Percentiles rank a stretch among this genome's conserved stretches.
Conservation (phyloP, 2,329 filamentous ascomycete genomes). For the Colletotrichum neosansevieriae region DNA sequence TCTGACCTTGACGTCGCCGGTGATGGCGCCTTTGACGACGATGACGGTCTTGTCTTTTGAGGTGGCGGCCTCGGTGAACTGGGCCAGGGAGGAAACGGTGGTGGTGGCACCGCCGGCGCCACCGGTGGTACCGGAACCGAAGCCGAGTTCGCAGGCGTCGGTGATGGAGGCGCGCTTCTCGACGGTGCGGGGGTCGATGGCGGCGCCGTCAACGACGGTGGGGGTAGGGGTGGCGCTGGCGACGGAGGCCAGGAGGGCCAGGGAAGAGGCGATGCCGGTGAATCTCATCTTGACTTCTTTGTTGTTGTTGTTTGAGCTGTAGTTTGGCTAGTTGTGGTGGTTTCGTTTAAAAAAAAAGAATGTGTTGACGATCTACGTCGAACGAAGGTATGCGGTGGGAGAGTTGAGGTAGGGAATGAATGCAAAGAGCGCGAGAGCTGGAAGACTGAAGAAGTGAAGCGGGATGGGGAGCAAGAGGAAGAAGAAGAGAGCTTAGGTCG, state of each 20-base stretch:
- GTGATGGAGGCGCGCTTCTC: constrained; percentile 52
- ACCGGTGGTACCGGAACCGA: constrained; percentile 60
- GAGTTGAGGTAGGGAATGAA: constrained; percentile 30
- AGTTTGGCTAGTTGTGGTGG: constrained; percentile 14
- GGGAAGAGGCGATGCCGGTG: constrained; percentile 44
- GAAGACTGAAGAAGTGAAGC: constrained; percentile 37
- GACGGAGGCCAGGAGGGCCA: constrained; percentile 47
- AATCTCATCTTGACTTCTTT: constrained; percentile 48
- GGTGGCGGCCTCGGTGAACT: constrained; percentile 60
- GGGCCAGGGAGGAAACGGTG: constrained; percentile 63
- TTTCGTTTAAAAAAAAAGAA: constrained; percentile 14
- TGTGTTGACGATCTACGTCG: constrained; percentile 40
- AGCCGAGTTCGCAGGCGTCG: constrained; percentile 52
- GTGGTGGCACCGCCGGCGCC: constrained; percentile 62
- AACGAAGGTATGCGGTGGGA: constrained; percentile 35
- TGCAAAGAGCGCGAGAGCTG: constrained; percentile 35
- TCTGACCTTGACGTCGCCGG: constrained; percentile 52
- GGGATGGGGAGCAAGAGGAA: constrained; percentile 24
- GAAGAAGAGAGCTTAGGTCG: not conserved
- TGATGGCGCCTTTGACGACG: constrained; percentile 56
- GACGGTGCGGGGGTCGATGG: constrained; percentile 41
- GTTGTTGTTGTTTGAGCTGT: not conserved
- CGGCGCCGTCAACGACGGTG: constrained; percentile 45
- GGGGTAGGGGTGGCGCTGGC: constrained; percentile 48
- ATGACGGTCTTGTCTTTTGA: constrained; percentile 57